Evolutionary conservation across 257 asterid species (phyloP).

Genomic region (Cordia subcordata): DNA sequence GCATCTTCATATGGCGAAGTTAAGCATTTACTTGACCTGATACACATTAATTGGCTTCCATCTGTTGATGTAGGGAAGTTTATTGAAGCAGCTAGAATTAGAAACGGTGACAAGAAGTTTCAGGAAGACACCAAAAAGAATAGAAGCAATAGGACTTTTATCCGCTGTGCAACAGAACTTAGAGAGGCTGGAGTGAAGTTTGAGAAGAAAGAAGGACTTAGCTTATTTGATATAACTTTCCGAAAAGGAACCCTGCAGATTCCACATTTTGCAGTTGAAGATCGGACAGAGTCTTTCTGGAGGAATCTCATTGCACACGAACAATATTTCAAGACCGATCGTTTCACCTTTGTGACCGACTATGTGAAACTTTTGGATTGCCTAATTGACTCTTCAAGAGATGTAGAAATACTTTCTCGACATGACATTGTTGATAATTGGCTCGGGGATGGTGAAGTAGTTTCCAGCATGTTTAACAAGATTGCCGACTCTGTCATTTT

Average conservation of each 20-base stretch:
- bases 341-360: slow-evolving; percentile 14
- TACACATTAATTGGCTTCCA: slow-evolving; percentile 18
- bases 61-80: neutral
- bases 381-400: slow-evolving; percentile 21
- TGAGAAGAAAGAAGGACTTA: neutral
- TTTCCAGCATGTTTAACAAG: slow-evolving; percentile 18
- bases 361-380: slow-evolving; percentile 27
- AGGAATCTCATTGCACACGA: neutral
- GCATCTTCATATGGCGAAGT: neutral
- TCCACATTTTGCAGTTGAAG: slow-evolving; percentile 1
- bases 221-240: slow-evolving; percentile 1
- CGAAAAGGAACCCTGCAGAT: neutral
- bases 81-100: neutral
- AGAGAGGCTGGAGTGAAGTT: slow-evolving; percentile 15
- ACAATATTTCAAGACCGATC: neutral
- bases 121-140: neutral
- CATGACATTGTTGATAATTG: slow-evolving; percentile 17
- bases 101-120: neutral
- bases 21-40: slow-evolving; percentile 22
- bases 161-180: slow-evolving; percentile 11
- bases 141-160: slow-evolving; percentile 2
- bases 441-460: slow-evolving; percentile 23
- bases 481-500: slow-evolving; percentile 11
- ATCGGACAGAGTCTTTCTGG: neutral
- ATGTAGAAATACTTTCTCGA: slow-evolving; percentile 15